Percentiles rank a stretch among this genome's conserved stretches.
Evolutionary conservation across 768 basidiomycete species (phyloP).

Genomic region (Psilocybe tampanensis): DNA sequence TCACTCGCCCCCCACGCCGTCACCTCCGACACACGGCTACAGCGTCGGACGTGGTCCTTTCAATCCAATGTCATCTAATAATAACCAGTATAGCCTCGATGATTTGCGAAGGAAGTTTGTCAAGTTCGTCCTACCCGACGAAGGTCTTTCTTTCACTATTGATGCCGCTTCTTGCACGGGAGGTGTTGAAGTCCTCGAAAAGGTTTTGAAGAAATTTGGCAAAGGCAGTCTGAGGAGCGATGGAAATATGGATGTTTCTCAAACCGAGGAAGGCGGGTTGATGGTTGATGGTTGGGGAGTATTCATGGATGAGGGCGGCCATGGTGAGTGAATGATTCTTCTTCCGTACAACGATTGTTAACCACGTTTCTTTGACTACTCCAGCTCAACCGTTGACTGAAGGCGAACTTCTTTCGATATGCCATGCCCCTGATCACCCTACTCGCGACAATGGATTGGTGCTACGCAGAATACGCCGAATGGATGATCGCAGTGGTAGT

Average conservation of each 20-base stretch:
- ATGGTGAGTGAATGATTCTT: slow-evolving; percentile 41
- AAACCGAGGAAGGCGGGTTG: slow-evolving; percentile 73
- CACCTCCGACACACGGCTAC: slow-evolving; percentile 53
- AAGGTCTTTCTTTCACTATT: slow-evolving; percentile 74
- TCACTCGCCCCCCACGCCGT: slow-evolving; percentile 41
- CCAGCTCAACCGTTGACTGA: slow-evolving; percentile 79
- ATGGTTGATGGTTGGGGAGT: slow-evolving; percentile 91
- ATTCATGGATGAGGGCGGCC: slow-evolving; percentile 65
- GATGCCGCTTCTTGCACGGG: slow-evolving; percentile 80
- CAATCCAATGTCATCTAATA: slow-evolving; percentile 41
- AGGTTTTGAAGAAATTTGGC: slow-evolving; percentile 88
- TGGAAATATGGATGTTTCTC: slow-evolving; percentile 52
- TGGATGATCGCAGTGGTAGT: slow-evolving; percentile 43
- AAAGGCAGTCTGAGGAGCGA: slow-evolving; percentile 56
- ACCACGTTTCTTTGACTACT: slow-evolving; percentile 3
- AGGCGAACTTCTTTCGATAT: slow-evolving; percentile 79
- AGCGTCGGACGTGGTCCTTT: slow-evolving; percentile 66
- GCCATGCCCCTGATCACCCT: slow-evolving; percentile 79
- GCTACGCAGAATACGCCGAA: slow-evolving; percentile 57
- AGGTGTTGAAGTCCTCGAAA: slow-evolving; percentile 86
- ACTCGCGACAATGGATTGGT: slow-evolving; percentile 79
- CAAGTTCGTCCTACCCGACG: slow-evolving; percentile 87
- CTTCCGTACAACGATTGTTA: not conserved
- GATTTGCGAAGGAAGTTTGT: slow-evolving; percentile 84
- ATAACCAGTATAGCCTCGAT: slow-evolving; percentile 24